Base-by-base conservation (phyloP, 768 basidiomycete genomes). In the Lactifluus hygrophoroides region DNA sequence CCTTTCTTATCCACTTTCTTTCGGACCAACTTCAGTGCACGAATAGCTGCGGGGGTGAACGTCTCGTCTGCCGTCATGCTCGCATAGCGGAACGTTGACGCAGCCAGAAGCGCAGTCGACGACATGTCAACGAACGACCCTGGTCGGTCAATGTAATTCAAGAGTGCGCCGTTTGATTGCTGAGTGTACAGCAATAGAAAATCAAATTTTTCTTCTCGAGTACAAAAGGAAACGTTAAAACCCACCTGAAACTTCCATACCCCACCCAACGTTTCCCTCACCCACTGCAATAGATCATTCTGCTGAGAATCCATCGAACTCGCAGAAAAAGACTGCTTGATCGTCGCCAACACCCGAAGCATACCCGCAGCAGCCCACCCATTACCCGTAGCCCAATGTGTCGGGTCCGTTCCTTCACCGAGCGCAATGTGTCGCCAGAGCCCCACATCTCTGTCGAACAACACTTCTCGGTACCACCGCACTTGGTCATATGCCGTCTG, bases 351-450 rank as follows among this genome's bases (percentile, higher is more conserved):
- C 2, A 88, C 83, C 3, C 86, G 76, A 19, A 81, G 69, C 75
- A 83, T 82, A 1, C 85, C 84, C 4, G 79, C 80, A 0, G 83
- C 84, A 0, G 85, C 86, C 88, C 87, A 89, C 0, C 74, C 85
- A 57, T 88, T 89, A 2, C 82, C 82, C 54, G 83, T 83, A 1
- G 75, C 76, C 83, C 82, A 85, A 64, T 81, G 79, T 0, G 75
- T 77, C 27, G 66, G 54, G 61, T 85, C 84, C 38, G 69, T 66
- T 61, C 67, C 72, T 17, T 66, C 60, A 0, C 84, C 83, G 2
- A 80, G 66, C 4, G 69, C 69, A 47, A 86, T 76, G 61, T 85
- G 85, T 64, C 72, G 72, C 82, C 83, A 85, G 5, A 85, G 69
- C 13, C 77, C 75, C 19, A 68, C 70, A 6, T 73, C 67, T 27